Evolutionary conservation across 805 yeast genomes (phyloP).

Genomic region (Wilhelminamyces savonicus): DNA sequence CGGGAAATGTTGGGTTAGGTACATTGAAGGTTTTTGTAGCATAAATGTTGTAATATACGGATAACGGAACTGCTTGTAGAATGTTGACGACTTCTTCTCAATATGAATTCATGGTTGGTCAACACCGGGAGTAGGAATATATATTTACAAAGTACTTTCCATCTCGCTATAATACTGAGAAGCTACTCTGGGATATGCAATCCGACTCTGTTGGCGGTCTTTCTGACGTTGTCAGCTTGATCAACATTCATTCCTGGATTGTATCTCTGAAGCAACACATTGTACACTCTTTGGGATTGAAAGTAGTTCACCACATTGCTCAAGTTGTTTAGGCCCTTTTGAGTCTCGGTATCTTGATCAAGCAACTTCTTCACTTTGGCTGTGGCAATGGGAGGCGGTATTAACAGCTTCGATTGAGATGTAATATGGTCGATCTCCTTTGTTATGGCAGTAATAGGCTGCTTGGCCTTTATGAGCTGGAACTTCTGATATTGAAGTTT

Average conservation of each 20-base stretch:
- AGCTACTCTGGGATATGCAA: constrained; percentile 44
- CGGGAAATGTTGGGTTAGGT: no score
- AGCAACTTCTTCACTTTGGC: constrained; percentile 18
- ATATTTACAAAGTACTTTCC: no score
- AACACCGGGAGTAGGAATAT: no score
- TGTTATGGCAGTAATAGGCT: constrained; percentile 25
- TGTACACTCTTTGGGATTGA: constrained; percentile 68
- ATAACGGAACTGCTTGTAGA: no score
- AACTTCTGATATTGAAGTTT: constrained; percentile 43
- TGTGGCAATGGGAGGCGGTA: constrained; percentile 18
- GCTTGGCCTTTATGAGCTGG: constrained; percentile 32
- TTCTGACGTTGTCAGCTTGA: constrained; percentile 70
- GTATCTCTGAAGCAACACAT: constrained; percentile 75
- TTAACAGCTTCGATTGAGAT: no score
- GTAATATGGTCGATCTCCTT: no score
- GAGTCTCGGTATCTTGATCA: constrained; percentile 6
- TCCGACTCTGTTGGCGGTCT: constrained; percentile 88
- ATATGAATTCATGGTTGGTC: no score
- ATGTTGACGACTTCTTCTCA: no score
- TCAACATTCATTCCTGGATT: constrained; percentile 77
- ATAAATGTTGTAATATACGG: no score
- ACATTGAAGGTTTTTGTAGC: no score
- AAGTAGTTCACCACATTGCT: constrained; percentile 59
- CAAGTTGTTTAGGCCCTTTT: constrained; percentile 35
- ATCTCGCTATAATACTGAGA: no score